phyloP scores from a whole-genome alignment of 2,329 filamentous ascomycete species.

The Colletotrichum sp. region DNA sequence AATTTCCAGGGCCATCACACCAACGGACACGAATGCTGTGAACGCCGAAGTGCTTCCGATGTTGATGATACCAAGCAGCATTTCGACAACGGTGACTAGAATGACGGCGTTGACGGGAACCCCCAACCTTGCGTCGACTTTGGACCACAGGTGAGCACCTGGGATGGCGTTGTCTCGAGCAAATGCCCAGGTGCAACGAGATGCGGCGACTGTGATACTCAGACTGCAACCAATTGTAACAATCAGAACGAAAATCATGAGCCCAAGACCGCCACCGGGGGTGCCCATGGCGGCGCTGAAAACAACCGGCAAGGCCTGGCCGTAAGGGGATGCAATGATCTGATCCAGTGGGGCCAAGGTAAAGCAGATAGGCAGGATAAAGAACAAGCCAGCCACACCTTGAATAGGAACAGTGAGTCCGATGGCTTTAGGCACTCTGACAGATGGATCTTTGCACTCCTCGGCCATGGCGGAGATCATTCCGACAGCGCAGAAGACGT shows the following conservation, averaged over 20 bases:
- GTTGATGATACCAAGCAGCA: conserved; percentile 69
- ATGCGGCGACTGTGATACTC: conserved; percentile 71
- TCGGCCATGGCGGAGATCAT: conserved; percentile 73
- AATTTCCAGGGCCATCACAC: conserved; percentile 72
- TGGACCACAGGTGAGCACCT: conserved; percentile 63
- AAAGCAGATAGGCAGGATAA: conserved; percentile 72
- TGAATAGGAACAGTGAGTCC: conserved; percentile 71
- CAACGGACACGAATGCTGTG: conserved; percentile 73
- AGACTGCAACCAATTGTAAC: conserved; percentile 71
- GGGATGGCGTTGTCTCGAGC: conserved; percentile 73
- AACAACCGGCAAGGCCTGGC: conserved; percentile 69
- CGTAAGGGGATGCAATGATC: conserved; percentile 57
- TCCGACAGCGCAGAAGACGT: conserved; percentile 71
- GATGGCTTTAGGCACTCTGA: conserved; percentile 76
- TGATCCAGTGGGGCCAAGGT: conserved; percentile 66
- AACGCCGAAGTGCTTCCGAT: conserved; percentile 72
- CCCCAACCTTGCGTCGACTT: conserved; percentile 65
- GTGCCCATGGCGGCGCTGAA: conserved; percentile 66
- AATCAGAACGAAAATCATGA: conserved; percentile 68
- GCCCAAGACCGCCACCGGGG: conserved; percentile 64
- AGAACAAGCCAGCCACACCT: conserved; percentile 68
- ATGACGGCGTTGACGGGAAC: conserved; percentile 75
- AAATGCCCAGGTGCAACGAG: conserved; percentile 72
- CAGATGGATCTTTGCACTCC: conserved; percentile 69
- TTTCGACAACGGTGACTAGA: conserved; percentile 69